Evolutionary conservation across 2,329 filamentous ascomycete genomes (phyloP), one percentile per base, ranked within the genome.

Genomic region (Chrysoporthe deuterocubensis): DNA sequence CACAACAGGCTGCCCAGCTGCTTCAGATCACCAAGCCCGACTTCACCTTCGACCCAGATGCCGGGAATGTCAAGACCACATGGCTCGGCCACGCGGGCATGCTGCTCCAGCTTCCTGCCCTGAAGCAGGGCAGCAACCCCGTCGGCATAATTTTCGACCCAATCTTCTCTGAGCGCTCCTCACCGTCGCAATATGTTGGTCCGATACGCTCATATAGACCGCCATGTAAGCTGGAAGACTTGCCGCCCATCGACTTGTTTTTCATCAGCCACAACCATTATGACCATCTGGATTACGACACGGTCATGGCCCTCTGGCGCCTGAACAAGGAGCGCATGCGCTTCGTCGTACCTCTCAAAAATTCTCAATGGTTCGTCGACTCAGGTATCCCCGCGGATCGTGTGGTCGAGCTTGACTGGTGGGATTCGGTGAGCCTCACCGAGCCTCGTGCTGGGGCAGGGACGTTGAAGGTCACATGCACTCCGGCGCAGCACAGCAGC

Each of bases 51-150:
- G 65, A 69, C 34, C 14, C 62, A 4, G 42, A 34, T 1, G 32
- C 26, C 2, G 42, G 43, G 34, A 70, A 64, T 11, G 71, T 73
- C 63, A 75, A 74, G 57, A 87, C 89, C 64, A 93, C 91, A 62
- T 93, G 91, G 91, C 83, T 93, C 1, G 91, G 91, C 8, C 91
- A 93, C 75, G 91, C 91, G 9, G 91, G 89, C 77, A 91, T 88
- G 76, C 90, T 89, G 70, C 84, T 92, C 65, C 90, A 93, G 73
- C 92, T 92, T 66, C 89, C 89, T 1, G 44, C 73, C 18, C 58
- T 71, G 8, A 14, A 26, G 18, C 13, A 40, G 9, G 50, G 18
- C 43, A 32, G 63, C 43, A 16, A 21, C 6, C 81, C 80, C 4
- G 72, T 83, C 34, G 77, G 82, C 4, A 76, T 86, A 21, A 74